phyloP scores from a whole-genome alignment of 352 stramenopile genomes.

The Pythium dissotocum region DNA sequence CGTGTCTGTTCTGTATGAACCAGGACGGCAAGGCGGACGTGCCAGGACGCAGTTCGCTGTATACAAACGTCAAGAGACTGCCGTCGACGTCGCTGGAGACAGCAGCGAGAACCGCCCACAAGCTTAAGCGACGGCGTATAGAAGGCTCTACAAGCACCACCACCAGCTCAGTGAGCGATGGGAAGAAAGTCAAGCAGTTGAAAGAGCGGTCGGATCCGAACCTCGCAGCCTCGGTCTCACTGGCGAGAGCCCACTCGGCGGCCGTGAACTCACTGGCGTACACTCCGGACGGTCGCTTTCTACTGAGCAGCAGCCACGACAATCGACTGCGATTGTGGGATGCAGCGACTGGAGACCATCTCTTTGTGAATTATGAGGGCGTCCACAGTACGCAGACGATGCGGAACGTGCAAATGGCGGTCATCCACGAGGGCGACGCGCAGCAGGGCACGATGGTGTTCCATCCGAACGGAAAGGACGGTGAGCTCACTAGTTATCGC shows the following conservation, averaged over 20 bases:
- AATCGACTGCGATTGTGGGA: slow-evolving; percentile 71
- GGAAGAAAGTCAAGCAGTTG: slow-evolving; percentile 12
- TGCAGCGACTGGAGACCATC: slow-evolving; percentile 49
- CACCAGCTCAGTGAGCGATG: slow-evolving; percentile 29
- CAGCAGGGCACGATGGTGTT: slow-evolving; percentile 57
- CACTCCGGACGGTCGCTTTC: slow-evolving; percentile 61
- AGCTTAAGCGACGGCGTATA: slow-evolving; percentile 20
- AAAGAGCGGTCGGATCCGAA: slow-evolving; percentile 56
- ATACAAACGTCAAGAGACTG: slow-evolving; percentile 48
- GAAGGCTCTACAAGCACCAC: neutral
- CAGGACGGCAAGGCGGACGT: slow-evolving; percentile 54
- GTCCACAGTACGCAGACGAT: slow-evolving; percentile 33
- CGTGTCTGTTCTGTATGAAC: slow-evolving; percentile 83
- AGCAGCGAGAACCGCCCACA: slow-evolving; percentile 4
- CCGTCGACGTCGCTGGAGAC: slow-evolving; percentile 37
- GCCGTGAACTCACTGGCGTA: slow-evolving; percentile 64
- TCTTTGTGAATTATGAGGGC: slow-evolving; percentile 72
- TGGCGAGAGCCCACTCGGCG: slow-evolving; percentile 46
- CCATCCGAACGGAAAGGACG: slow-evolving; percentile 55
- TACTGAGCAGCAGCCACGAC: slow-evolving; percentile 65
- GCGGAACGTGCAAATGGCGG: slow-evolving; percentile 54
- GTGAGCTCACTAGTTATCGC: slow-evolving; percentile 47
- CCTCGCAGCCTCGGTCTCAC: slow-evolving; percentile 46
- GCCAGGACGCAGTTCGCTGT: slow-evolving; percentile 50
- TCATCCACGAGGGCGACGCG: slow-evolving; percentile 58